Base-by-base conservation (phyloP, 768 basidiomycete species). In the Boletus eberwhitei region DNA sequence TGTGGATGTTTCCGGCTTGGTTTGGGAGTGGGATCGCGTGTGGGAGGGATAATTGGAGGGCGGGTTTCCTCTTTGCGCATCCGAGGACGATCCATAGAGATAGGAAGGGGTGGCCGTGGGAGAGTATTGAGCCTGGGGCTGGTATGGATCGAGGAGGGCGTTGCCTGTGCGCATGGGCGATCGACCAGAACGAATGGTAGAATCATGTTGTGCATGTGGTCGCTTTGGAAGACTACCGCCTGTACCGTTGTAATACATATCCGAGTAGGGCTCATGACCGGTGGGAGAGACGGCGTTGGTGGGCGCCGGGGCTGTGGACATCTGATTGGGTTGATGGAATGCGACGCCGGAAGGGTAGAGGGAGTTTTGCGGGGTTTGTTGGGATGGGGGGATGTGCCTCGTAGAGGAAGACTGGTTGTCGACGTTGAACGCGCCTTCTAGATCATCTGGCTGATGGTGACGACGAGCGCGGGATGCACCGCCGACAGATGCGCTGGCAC, bases 361-460 rank as follows among this genome's bases (percentile, higher is more conserved):
- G 2, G 83, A 74, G 53, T 71, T 76, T 32, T 66, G 59, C 5
- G 59, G 57, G 51, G 79, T 81, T 19, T 74, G 68, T 54, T 77
- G 75, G 40, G 79, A 52, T 2, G 59, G 14, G 14, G 65, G 63
- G 49, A 65, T 68, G 46, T 60, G 67, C 16, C 60, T 64, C 5
- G 69, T 41, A 24, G 62, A 8, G 36, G 64, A 9, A 21, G 57
- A 32, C 47, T 69, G 68, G 5, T 51, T 29, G 57, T 75, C 75
- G 48, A 71, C 69, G 71, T 70, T 68, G 61, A 76, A 76, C 54
- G 78, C 77, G 55, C 77, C 74, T 55, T 88, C 86, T 40, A 87
- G 71, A 74, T 88, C 87, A 59, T 87, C 86, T 53, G 79, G 80
- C 58, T 84, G 78, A 69, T 86, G 86, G 64, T 84, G 87, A 62